Percentiles rank a stretch among this genome's conserved stretches.
Evolutionary conservation across 1,139 yeast species (phyloP).

Genomic region (Cylindricascospora bacillispora): DNA sequence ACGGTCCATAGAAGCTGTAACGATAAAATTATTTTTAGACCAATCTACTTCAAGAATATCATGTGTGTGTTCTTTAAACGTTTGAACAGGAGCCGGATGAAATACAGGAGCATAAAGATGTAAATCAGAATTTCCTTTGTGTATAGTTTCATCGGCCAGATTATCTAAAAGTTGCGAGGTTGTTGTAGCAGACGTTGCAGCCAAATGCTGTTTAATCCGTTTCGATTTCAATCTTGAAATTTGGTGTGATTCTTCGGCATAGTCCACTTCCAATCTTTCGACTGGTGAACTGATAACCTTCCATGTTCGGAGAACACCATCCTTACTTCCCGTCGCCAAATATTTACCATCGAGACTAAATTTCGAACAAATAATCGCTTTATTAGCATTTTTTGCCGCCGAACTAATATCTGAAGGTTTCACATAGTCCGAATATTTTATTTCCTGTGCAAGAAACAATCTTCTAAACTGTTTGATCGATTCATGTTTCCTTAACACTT

Average conservation of each 20-base stretch:
- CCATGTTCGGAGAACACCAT: conserved; percentile 58
- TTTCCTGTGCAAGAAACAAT: conserved; percentile 72
- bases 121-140: conserved; percentile 4
- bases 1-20: conserved; percentile 78
- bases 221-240: conserved; percentile 3
- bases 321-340: conserved; percentile 76
- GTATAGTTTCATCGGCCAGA: conserved; percentile 2
- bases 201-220: conserved; percentile 4
- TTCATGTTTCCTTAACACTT: conserved; percentile 33
- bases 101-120: conserved; percentile 61
- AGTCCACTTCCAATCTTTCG: conserved; percentile 38
- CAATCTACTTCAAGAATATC: conserved; percentile 69
- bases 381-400: conserved; percentile 7
- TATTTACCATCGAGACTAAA: conserved; percentile 73
- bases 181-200: not conserved
- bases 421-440: conserved; percentile 29
- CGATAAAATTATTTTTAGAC: conserved; percentile 75
- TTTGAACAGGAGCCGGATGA: conserved; percentile 50
- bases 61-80: conserved; percentile 54
- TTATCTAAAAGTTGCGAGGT: conserved; percentile 2
- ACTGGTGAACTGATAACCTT: conserved; percentile 62
- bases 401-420: conserved; percentile 4
- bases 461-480: conserved; percentile 39
- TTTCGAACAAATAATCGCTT: conserved; percentile 58
- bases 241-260: conserved; percentile 5